phyloP scores from a whole-genome alignment of 306 rosid species.

The Prosopis cineraria region DNA sequence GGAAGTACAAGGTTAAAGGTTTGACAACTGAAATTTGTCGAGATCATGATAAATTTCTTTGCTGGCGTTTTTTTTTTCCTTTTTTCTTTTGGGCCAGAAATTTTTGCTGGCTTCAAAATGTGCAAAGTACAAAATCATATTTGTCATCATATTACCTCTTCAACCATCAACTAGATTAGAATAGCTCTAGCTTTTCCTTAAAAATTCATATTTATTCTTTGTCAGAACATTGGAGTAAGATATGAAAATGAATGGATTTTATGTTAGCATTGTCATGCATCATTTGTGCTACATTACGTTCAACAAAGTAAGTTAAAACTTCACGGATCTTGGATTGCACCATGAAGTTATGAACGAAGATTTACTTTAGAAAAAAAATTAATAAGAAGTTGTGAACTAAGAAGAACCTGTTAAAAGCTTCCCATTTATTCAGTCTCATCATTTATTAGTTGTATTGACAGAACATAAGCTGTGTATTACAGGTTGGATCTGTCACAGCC shows the following conservation, averaged over 20 bases:
- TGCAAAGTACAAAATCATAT: not conserved
- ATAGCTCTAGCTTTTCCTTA: not conserved
- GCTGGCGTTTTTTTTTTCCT: not conserved
- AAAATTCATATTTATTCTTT: not conserved
- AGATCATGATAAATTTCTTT: not conserved
- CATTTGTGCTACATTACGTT: slow-evolving; percentile 18
- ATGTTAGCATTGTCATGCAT: not conserved
- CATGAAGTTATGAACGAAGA: slow-evolving; percentile 5
- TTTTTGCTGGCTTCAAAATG: not conserved
- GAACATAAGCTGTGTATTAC: slow-evolving; percentile 40
- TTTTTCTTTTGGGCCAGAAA: not conserved
- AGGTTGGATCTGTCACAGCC: slow-evolving; percentile 97
- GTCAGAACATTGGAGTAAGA: slow-evolving; percentile 13
- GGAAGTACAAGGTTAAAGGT: not conserved
- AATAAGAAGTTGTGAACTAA: too few species aligned
- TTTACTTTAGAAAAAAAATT: too few species aligned
- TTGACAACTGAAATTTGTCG: not conserved
- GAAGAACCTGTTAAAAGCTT: slow-evolving; percentile 14
- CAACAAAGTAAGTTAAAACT: not conserved
- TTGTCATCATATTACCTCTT: not conserved
- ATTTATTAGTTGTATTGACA: slow-evolving; percentile 16
- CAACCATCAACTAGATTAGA: not conserved
- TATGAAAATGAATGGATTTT: slow-evolving; percentile 17
- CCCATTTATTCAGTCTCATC: slow-evolving; percentile 26
- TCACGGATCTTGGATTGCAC: slow-evolving; percentile 17